phyloP scores from a whole-genome alignment of 352 stramenopile genomes.

The Phytophthora multivora region DNA sequence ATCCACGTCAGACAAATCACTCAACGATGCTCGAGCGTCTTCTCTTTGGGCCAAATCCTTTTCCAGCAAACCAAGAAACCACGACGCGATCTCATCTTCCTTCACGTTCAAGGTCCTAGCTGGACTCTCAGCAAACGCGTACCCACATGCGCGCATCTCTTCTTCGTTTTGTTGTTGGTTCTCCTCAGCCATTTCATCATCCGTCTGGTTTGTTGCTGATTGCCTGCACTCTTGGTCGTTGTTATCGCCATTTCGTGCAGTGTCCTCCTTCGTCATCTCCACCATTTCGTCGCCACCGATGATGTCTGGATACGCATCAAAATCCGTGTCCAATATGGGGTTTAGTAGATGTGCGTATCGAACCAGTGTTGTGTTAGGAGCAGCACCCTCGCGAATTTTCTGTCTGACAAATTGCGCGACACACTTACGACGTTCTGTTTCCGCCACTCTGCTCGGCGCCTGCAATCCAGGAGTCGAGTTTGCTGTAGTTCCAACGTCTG shows the following conservation, averaged over 20 bases:
- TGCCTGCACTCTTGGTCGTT: not conserved
- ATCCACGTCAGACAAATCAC: constrained; percentile 4
- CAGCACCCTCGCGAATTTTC: constrained; percentile 68
- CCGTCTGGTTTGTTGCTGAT: constrained; percentile 29
- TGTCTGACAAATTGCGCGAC: constrained; percentile 63
- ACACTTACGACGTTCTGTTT: constrained; percentile 48
- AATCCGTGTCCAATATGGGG: constrained; percentile 70
- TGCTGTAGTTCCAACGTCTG: constrained; percentile 14
- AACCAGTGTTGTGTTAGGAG: constrained; percentile 73
- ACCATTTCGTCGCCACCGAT: constrained; percentile 8
- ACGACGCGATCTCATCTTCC: constrained; percentile 69
- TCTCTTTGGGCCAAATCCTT: constrained; percentile 59
- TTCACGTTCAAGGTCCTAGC: constrained; percentile 50
- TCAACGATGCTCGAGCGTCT: constrained; percentile 19
- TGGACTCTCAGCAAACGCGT: constrained; percentile 27
- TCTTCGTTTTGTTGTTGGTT: constrained; percentile 28
- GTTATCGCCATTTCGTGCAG: constrained; percentile 2
- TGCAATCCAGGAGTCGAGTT: constrained; percentile 12
- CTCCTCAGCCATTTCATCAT: constrained; percentile 23
- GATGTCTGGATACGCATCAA: constrained; percentile 52
- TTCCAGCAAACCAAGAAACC: constrained; percentile 69
- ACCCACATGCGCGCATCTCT: constrained; percentile 20
- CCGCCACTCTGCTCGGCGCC: constrained; percentile 26
- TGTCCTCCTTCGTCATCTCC: not conserved
- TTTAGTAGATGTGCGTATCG: constrained; percentile 66